Percentiles rank a stretch among this genome's conserved stretches.
phyloP scores from a whole-genome alignment of 2,329 filamentous ascomycete genomes.

The Arthrobotrys musiformis region DNA sequence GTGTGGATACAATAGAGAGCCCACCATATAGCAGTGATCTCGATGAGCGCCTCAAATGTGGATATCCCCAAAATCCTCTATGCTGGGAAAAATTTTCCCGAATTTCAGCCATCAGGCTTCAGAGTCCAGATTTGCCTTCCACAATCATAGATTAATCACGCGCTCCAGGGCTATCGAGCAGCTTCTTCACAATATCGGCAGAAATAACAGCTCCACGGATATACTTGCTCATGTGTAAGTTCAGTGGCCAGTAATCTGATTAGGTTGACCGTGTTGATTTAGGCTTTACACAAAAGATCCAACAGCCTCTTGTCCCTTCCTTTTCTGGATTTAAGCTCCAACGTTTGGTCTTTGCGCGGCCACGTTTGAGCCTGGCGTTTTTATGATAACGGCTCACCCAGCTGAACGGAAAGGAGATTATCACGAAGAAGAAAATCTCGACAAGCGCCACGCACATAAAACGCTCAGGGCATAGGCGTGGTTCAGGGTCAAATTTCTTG shows the following conservation, averaged over 20 bases:
- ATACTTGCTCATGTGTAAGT: neutral
- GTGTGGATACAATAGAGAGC: slow-evolving; percentile 19
- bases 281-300: slow-evolving; percentile 38
- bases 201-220: slow-evolving; percentile 8
- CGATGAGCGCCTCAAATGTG: slow-evolving; percentile 28
- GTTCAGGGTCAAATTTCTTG: slow-evolving; percentile 33
- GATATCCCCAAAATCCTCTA: neutral
- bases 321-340: slow-evolving; percentile 45
- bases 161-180: slow-evolving; percentile 30
- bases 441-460: slow-evolving; percentile 24
- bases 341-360: slow-evolving; percentile 24
- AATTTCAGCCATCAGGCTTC: slow-evolving; percentile 3
- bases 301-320: slow-evolving; percentile 21
- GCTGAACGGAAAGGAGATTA: slow-evolving; percentile 30
- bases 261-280: slow-evolving; percentile 38
- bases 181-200: slow-evolving; percentile 31
- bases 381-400: slow-evolving; percentile 15
- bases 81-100: slow-evolving; percentile 34
- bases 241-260: slow-evolving; percentile 24
- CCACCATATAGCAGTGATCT: slow-evolving; percentile 18
- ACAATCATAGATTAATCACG: slow-evolving; percentile 40
- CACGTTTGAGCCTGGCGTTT: slow-evolving; percentile 3
- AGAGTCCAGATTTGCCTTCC: slow-evolving; percentile 20
- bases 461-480: slow-evolving; percentile 43
- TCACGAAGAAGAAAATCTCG: slow-evolving; percentile 22